Conservation (phyloP, 208 protist genomes). For the Vickermania spadyakhi region DNA sequence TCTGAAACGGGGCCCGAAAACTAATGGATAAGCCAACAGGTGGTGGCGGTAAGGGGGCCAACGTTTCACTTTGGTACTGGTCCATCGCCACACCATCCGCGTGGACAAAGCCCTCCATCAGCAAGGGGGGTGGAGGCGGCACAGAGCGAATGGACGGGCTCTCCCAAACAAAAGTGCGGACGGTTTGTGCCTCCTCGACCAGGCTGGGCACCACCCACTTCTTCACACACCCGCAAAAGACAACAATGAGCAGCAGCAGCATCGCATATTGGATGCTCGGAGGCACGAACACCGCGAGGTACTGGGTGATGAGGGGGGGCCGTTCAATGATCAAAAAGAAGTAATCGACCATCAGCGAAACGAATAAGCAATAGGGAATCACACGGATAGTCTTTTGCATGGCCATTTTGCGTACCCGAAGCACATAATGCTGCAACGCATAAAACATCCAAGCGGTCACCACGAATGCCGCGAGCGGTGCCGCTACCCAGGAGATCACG, state of each 20-base stretch:
- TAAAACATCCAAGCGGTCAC: slow-evolving; percentile 62
- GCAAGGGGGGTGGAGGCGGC: not conserved
- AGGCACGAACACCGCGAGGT: slow-evolving; percentile 35
- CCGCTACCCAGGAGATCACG: slow-evolving; percentile 64
- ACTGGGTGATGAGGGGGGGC: slow-evolving; percentile 58
- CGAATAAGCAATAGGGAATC: slow-evolving; percentile 59
- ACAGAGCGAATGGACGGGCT: slow-evolving; percentile 42
- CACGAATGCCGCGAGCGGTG: slow-evolving; percentile 37
- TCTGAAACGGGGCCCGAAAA: not conserved
- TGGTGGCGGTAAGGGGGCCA: not conserved
- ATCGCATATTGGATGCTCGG: slow-evolving; percentile 34
- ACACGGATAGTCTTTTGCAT: slow-evolving; percentile 42
- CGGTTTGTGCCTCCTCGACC: slow-evolving; percentile 19
- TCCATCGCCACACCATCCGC: not conserved
- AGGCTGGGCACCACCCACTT: slow-evolving; percentile 41
- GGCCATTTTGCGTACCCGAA: slow-evolving; percentile 45
- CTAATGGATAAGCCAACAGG: not conserved
- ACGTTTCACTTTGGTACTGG: too few species aligned
- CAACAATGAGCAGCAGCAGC: slow-evolving; percentile 26
- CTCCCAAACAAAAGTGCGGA: slow-evolving; percentile 60
- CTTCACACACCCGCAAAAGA: slow-evolving; percentile 22
- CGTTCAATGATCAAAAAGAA: slow-evolving; percentile 67
- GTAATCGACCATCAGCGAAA: slow-evolving; percentile 58
- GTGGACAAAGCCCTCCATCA: not conserved
- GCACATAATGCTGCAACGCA: slow-evolving; percentile 39